A percentile compares a stretch with the other conserved stretches of the same genome.
Conservation (phyloP, 805 yeast genomes). For the Candida xiaguanensis region DNA sequence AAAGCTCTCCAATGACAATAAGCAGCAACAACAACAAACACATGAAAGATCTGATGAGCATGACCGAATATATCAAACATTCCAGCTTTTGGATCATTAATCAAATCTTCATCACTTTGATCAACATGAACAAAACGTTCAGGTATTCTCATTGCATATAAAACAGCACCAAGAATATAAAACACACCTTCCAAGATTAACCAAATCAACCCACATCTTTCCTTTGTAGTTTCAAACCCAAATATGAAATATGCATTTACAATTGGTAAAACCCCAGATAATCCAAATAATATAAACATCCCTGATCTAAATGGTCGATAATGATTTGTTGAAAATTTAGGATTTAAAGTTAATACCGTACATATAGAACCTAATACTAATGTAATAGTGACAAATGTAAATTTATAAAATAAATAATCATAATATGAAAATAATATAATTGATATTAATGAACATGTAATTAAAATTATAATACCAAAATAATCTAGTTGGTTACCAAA, state of each 20-base stretch:
- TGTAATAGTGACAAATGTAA: constrained; percentile 44
- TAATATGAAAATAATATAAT: constrained; percentile 38
- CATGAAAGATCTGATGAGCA: constrained; percentile 82
- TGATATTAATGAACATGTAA: constrained; percentile 57
- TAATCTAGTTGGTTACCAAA: constrained; percentile 72
- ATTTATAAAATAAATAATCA: constrained; percentile 37
- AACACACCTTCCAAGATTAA: constrained; percentile 66
- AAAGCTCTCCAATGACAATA: constrained; percentile 68
- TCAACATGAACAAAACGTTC: constrained; percentile 49
- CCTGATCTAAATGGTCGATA: constrained; percentile 77
- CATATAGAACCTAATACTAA: constrained; percentile 57
- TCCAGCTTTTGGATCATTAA: constrained; percentile 17
- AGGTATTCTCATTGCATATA: constrained; percentile 78
- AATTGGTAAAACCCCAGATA: constrained; percentile 73
- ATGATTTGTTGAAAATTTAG: constrained; percentile 60
- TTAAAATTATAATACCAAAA: constrained; percentile 67
- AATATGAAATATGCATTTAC: constrained; percentile 44
- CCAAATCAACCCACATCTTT: constrained; percentile 58
- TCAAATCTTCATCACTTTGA: constrained; percentile 14
- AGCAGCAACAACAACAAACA: constrained; percentile 75
- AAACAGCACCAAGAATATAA: constrained; percentile 73
- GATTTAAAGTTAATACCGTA: constrained; percentile 57
- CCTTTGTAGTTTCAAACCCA: constrained; percentile 48
- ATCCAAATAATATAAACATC: constrained; percentile 77
- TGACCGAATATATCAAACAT: constrained; percentile 67